Percentiles rank a stretch among this genome's conserved stretches.
These are phyloP conservation scores for Erysimum cheiranthoides DNA, from an alignment of 345 rosid genomes.

Conservation along the genomic window DNA sequence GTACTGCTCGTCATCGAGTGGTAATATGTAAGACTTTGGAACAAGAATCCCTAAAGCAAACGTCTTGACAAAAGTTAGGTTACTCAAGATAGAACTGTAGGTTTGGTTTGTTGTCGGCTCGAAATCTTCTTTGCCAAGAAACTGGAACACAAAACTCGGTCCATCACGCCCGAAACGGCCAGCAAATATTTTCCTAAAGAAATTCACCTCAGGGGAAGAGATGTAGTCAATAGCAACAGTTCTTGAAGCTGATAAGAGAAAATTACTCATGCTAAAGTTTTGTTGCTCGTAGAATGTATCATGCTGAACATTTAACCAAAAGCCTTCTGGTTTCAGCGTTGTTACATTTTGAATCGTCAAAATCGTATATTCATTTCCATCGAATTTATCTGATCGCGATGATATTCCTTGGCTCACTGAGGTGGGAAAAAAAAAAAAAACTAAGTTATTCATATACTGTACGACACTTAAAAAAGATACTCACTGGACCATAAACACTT, in stretches of 20 bases:
- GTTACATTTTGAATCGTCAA: constrained; percentile 48
- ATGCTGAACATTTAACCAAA: constrained; percentile 86
- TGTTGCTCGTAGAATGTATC: constrained; percentile 63
- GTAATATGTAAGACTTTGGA: constrained; percentile 75
- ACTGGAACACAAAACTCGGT: constrained; percentile 63
- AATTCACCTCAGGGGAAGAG: constrained; percentile 79
- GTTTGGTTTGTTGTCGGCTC: constrained; percentile 77
- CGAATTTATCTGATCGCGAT: background rate
- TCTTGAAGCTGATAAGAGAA: constrained; percentile 53
- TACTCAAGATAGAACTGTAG: constrained; percentile 58
- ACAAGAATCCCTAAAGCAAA: constrained; percentile 87
- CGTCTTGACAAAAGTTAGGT: constrained; percentile 71
- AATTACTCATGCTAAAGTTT: constrained; percentile 64
- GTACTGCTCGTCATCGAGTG: constrained; percentile 51
- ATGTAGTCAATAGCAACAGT: constrained; percentile 53
- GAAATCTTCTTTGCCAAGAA: constrained; percentile 44
- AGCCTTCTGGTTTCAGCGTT: constrained; percentile 39
- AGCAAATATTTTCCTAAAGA: constrained; percentile 60
- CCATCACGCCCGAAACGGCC: constrained; percentile 45
- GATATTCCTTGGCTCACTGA: constrained; percentile 24
- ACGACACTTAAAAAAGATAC: background rate
- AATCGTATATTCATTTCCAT: constrained; percentile 34
- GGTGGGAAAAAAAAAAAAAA: background rate
- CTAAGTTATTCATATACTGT: background rate
- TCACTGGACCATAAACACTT: constrained; percentile 42